Percentiles rank a stretch among this genome's conserved stretches.
These are phyloP conservation scores for Colletotrichum cereale DNA, from an alignment of 2,329 filamentous ascomycete species.

Conservation along the genomic window DNA sequence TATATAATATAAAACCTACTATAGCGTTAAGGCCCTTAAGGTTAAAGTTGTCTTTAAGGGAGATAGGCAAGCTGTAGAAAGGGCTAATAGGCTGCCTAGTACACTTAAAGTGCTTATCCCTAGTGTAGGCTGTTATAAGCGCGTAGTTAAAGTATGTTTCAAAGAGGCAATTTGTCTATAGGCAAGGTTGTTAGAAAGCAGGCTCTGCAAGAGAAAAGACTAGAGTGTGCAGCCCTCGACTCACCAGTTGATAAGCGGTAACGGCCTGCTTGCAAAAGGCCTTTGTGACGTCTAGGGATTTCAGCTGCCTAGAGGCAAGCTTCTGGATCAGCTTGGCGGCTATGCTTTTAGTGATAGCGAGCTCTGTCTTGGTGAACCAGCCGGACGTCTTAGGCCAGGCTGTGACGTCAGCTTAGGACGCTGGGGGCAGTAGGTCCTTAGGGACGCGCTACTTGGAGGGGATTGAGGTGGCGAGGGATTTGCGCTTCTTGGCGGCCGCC, in stretches of 20 bases:
- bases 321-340: conserved; percentile 50
- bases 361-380: conserved; percentile 65
- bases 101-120: conserved; percentile 63
- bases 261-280: conserved; percentile 67
- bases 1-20: conserved; percentile 71
- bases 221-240: no score
- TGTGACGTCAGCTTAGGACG: conserved; percentile 67
- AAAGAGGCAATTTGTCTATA: conserved; percentile 61
- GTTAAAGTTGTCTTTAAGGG: conserved; percentile 80
- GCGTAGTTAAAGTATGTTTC: conserved; percentile 69
- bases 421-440: conserved; percentile 63
- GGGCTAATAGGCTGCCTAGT: conserved; percentile 67
- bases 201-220: no score
- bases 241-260: conserved; percentile 50
- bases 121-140: conserved; percentile 58
- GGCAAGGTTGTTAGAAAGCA: neutral
- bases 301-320: conserved; percentile 53
- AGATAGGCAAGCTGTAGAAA: conserved; percentile 74
- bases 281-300: conserved; percentile 59
- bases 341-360: conserved; percentile 52
- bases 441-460: conserved; percentile 71
- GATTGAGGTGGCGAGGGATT: conserved; percentile 60
- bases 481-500: conserved; percentile 57
- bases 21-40: conserved; percentile 70
- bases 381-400: conserved; percentile 67